Percentiles rank a stretch among this genome's conserved stretches.
Evolutionary conservation across 345 rosid genomes (phyloP).

Genomic region (Diplotaxis tenuifolia): DNA sequence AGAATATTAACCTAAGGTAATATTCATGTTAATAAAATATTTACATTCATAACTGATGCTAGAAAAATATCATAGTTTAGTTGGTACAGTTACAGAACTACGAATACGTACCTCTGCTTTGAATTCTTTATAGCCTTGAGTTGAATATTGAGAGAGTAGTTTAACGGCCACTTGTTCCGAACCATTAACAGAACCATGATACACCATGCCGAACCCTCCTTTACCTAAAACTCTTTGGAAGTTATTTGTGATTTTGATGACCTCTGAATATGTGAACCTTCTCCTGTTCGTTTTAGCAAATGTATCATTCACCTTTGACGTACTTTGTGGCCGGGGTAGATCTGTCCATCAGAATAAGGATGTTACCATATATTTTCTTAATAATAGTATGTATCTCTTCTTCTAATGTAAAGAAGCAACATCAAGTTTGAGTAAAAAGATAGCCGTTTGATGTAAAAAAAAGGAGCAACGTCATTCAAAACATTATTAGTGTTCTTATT

Average conservation of each 20-base stretch:
- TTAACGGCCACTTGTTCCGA: not conserved
- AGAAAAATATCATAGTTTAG: no score
- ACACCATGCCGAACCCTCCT: not conserved
- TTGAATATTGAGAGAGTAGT: not conserved
- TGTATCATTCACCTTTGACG: not conserved
- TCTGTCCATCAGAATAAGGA: not conserved
- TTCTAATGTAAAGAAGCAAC: no score
- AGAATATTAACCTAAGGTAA: not conserved
- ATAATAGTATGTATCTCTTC: no score
- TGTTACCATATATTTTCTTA: not conserved
- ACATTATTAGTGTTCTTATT: no score
- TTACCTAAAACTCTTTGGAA: not conserved
- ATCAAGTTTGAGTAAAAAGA: no score
- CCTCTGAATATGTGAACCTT: not conserved
- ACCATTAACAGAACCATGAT: not conserved
- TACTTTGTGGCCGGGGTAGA: not conserved
- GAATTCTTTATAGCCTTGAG: not conserved
- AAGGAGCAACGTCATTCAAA: no score
- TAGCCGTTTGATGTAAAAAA: no score
- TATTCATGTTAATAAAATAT: not conserved
- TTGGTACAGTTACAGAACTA: not conserved
- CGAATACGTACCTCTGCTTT: not conserved
- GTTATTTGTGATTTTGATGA: not conserved
- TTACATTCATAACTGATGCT: not conserved
- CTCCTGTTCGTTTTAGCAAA: not conserved